Evolutionary conservation across 2,329 filamentous ascomycete genomes (phyloP), one percentile per base, ranked within the genome.

Genomic region (Lasiodiplodia hormozganensis): DNA sequence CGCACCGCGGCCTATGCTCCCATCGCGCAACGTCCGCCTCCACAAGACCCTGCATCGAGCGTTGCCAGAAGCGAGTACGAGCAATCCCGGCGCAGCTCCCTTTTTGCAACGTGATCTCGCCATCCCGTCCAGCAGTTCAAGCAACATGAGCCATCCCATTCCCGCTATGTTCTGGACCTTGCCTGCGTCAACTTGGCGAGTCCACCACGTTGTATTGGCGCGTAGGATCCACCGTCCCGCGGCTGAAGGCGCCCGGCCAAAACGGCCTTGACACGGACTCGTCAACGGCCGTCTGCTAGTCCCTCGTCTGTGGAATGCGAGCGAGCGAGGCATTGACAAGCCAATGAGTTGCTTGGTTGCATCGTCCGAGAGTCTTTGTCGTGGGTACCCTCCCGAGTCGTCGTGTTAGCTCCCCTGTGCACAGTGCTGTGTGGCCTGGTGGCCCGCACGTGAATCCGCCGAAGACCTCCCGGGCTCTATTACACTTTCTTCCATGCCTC

Each of bases 1-100:
- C 53, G 54, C 54, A 12, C 36, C 4, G 36, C 43, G 11, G 31
- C 18, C 60, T 18, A 52, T 51, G 60, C 25, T 14, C 11, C 43
- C 60, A 52, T 64, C 31, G 60, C 60, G 31, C 60, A 51, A 52
- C 51, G 58, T 62, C 53, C 40, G 58, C 40, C 16, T 47, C 60
- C 47, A 25, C 60, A n/a, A 47, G 47, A 52, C 60, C 60, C 60
- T 64, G 60, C 47, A 47, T 64, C 60, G 60, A 64, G 60, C 60
- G 38, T 62, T 62, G 40, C 58, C 43, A 62, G 23, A 36, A 64
- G 60, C 60, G 60, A 64, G 23, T 52, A 64, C 60, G 60, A 49
- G 47, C 5, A n/a, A 62, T 31, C 58, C 58, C 25, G 58, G 58
- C 34, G 43, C 58, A 34, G 25, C 14, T 34, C 60, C 28, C n/a